Conservation (phyloP, 306 rosid species). For the Trifolium fragiferum region DNA sequence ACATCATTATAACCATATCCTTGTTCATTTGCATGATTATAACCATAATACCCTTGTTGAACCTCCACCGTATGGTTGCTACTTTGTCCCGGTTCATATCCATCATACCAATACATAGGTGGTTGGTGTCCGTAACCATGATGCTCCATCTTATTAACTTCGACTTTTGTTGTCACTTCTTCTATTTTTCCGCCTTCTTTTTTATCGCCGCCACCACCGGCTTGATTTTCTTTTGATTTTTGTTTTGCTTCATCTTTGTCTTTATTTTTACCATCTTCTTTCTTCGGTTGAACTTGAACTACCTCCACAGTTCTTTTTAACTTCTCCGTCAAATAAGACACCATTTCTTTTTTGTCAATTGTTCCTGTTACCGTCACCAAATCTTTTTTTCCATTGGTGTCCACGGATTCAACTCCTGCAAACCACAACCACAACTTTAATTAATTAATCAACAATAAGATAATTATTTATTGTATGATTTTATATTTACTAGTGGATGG, state of each 20-base stretch:
- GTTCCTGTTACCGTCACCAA: conserved; percentile 71
- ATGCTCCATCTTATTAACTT: conserved; percentile 66
- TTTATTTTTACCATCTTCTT: conserved; percentile 52
- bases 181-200: conserved; percentile 37
- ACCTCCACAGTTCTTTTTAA: conserved; percentile 68
- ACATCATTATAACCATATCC: conserved; percentile 22
- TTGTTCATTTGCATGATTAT: background rate
- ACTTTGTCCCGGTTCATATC: conserved; percentile 59
- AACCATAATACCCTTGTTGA: conserved; percentile 32
- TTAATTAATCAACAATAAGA: background rate
- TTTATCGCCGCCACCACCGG: conserved; percentile 34
- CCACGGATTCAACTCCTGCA: conserved; percentile 74
- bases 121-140: conserved; percentile 54
- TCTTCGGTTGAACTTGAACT: conserved; percentile 63
- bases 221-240: conserved; percentile 30
- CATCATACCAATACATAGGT: conserved; percentile 53
- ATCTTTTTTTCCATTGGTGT: conserved; percentile 60
- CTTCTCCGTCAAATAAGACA: conserved; percentile 55
- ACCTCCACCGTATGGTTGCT: conserved; percentile 34
- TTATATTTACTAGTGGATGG: background rate
- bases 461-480: background rate
- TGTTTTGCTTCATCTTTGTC: conserved; percentile 34
- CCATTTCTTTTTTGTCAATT: conserved; percentile 60
- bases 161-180: conserved; percentile 49
- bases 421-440: background rate